These are phyloP conservation scores for Amanita exitialis DNA, from an alignment of 768 basidiomycete genomes.

Conservation along the genomic window DNA sequence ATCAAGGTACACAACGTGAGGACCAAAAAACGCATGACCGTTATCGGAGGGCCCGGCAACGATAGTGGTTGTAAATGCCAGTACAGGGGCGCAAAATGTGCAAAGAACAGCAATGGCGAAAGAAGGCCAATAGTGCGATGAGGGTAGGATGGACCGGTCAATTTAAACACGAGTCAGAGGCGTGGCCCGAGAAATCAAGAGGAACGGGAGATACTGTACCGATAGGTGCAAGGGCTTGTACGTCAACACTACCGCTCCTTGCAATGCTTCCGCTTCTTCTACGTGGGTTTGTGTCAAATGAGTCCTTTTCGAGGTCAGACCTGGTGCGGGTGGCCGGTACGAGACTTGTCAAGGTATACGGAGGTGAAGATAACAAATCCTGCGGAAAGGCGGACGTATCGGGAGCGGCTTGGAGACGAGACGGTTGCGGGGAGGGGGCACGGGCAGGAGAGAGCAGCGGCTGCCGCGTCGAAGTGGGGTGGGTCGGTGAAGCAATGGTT, in stretches of 20 bases:
- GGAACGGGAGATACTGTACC: constrained; percentile 18
- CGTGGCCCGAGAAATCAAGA: constrained; percentile 2
- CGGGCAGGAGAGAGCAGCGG: constrained; percentile 30
- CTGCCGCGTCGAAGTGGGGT: constrained; percentile 49
- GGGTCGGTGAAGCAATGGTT: constrained; percentile 64
- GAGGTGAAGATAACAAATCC: constrained; percentile 14
- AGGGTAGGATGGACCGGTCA: neutral
- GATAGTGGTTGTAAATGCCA: neutral
- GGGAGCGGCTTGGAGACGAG: constrained; percentile 11
- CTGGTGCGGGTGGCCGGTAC: constrained; percentile 58
- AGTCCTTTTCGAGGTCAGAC: constrained; percentile 47
- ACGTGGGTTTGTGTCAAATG: neutral
- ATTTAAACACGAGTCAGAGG: constrained; percentile 6
- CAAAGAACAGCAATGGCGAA: neutral
- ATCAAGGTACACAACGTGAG: neutral
- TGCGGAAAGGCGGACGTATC: constrained; percentile 4
- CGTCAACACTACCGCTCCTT: constrained; percentile 21
- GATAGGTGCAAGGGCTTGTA: constrained; percentile 18
- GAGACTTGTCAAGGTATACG: constrained; percentile 29
- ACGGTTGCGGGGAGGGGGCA: constrained; percentile 38
- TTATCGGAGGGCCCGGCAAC: neutral
- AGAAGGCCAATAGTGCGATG: too few species aligned
- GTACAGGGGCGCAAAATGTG: neutral
- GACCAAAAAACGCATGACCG: constrained; percentile 4
- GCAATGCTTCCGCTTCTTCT: constrained; percentile 7